Percentiles rank a stretch among this genome's conserved stretches.
Evolutionary conservation across 169 alveolate species (phyloP).

Genomic region (Plasmodium fragile): DNA sequence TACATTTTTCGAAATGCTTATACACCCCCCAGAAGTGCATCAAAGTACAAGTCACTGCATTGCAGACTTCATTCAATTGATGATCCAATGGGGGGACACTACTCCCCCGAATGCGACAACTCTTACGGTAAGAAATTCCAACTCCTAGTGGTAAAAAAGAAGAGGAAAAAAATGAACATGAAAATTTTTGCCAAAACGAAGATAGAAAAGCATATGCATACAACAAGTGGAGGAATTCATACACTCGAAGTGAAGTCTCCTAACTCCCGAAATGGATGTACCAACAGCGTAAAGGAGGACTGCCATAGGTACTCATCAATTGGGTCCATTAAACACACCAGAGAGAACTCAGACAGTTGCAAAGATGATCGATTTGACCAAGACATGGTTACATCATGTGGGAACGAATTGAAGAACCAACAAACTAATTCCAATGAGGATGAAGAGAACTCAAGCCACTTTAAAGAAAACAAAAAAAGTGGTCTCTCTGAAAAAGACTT

Average conservation of each 20-base stretch:
- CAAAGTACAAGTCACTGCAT: background rate
- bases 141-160: conserved; percentile 13
- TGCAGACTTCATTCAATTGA: background rate
- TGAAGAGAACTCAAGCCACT: background rate
- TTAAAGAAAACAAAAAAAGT: background rate
- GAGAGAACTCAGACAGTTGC: background rate
- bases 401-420: background rate
- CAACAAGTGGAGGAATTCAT: background rate
- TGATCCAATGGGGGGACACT: background rate
- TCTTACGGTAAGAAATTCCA: conserved; percentile 8
- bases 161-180: conserved; percentile 24
- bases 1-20: background rate
- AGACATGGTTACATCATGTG: background rate
- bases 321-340: background rate
- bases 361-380: background rate
- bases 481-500: background rate
- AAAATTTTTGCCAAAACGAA: background rate
- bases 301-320: background rate
- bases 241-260: background rate
- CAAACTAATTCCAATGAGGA: background rate
- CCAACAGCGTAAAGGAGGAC: background rate
- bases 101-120: background rate
- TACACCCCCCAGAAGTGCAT: background rate
- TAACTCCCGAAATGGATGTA: background rate
- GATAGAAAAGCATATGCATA: conserved; percentile 4